Evolutionary conservation across 768 basidiomycete genomes (phyloP), one percentile per base, ranked within the genome.

Genomic region (Hygrocybe coccinea): DNA sequence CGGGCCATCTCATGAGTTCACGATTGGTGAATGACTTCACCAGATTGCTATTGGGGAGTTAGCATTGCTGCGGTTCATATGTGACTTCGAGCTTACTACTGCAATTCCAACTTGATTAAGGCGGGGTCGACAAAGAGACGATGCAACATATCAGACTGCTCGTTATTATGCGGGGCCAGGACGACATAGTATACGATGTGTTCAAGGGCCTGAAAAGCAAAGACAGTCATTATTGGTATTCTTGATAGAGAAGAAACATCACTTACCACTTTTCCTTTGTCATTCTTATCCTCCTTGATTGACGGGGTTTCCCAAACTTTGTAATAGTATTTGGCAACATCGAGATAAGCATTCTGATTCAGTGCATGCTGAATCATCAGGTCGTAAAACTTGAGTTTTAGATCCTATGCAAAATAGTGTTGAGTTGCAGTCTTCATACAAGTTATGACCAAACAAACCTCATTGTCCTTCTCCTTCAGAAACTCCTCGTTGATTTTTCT

Each of bases 281-380:
- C 82, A 17, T 68, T 78, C 38, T 79, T 82, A 60, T 97, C 94
- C 41, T 85, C 84, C 71, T 93, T 92, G 72, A 99, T 87, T 45
- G 91, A 86, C 5, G 94, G 91, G 12, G 95, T 97, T 67, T 97
- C 94, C 91, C 94, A 98, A 38, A 99, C 88, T 67, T 94, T 94
- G 73, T 95, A 81, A 68, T 94, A 98, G 64, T 95, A 86, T 68
- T 95, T 95, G 37, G 93, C 93, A 6, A 90, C 92, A 60, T 97
- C 95, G 17, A 99, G 81, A 67, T 97, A 97, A 22, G 85, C 80
- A 57, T 80, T 82, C 59, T 87, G 81, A 60, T 90, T 88, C 14
- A 99, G 77, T 19, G 91, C 91, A 64, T 93, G 87, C 71, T 94
- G 89, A 53, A 98, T 95, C 91, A 98, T 95, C 58, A 99, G 76